A percentile compares a stretch with the other conserved stretches of the same genome.
Evolutionary conservation across 2,329 filamentous ascomycete genomes (phyloP).

Genomic region (Raffaelea arxii): DNA sequence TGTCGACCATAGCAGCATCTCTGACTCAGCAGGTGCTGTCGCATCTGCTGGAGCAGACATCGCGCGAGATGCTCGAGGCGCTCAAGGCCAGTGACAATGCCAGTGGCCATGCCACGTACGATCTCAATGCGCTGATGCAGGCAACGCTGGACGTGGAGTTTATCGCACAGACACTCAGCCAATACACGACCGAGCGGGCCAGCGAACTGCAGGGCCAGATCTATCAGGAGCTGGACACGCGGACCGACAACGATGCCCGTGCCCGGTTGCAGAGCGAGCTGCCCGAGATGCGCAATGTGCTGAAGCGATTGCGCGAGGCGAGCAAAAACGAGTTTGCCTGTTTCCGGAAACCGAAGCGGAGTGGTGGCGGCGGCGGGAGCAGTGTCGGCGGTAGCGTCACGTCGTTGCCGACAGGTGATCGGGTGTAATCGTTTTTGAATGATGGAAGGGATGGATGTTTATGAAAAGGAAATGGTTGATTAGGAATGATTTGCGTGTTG

Average conservation of each 20-base stretch:
- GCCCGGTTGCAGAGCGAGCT: conserved; percentile 74
- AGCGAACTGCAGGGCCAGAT: conserved; percentile 78
- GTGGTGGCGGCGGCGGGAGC: conserved; percentile 2
- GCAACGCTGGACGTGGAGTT: conserved; percentile 97
- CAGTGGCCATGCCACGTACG: conserved; percentile 44
- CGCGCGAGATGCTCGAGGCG: conserved; percentile 67
- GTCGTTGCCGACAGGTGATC: no score
- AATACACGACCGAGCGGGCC: conserved; percentile 79
- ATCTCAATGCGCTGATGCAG: conserved; percentile 81
- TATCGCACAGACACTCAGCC: conserved; percentile 81
- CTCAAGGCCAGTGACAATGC: conserved; percentile 46
- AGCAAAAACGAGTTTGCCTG: conserved; percentile 84
- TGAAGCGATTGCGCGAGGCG: conserved; percentile 75
- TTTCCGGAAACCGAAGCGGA: conserved; percentile 56
- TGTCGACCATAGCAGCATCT: conserved; percentile 66
- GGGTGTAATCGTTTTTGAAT: no score
- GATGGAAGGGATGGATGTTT: no score
- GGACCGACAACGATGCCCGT: conserved; percentile 81
- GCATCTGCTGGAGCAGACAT: conserved; percentile 75
- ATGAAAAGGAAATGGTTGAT: no score
- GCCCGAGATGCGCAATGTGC: conserved; percentile 74
- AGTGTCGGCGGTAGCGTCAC: not conserved
- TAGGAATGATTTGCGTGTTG: no score
- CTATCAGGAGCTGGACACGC: conserved; percentile 74
- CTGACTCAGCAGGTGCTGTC: conserved; percentile 76